Conservation (phyloP, 192 early-diverging fungal species). For the Coemansia sp. region DNA sequence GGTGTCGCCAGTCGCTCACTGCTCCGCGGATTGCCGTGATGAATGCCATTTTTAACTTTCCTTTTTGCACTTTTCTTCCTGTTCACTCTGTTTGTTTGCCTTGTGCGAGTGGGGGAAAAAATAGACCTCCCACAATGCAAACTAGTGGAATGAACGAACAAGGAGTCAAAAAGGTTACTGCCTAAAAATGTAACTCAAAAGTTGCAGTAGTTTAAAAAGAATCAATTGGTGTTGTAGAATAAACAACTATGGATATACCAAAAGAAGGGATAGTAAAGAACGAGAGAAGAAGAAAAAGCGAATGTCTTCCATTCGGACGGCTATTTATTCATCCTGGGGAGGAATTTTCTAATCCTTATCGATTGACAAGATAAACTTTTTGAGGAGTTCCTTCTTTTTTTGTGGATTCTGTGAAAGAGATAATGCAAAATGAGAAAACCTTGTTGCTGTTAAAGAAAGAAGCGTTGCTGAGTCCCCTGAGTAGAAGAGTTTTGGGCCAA, state of each 20-base stretch:
- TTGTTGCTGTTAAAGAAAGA: too few relatives aligned
- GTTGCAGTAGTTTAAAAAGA: constrained; percentile 54
- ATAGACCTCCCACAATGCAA: too few relatives aligned
- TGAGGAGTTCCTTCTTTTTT: too few relatives aligned
- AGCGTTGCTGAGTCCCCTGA: too few relatives aligned
- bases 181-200: constrained; percentile 54
- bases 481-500: too few relatives aligned
- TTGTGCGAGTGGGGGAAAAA: neutral
- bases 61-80: neutral
- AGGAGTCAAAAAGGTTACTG: constrained; percentile 27
- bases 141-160: too few relatives aligned
- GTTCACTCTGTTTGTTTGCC: neutral
- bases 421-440: too few relatives aligned
- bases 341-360: too few relatives aligned
- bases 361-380: too few relatives aligned
- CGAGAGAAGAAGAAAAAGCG: constrained; percentile 8
- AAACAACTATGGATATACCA: neutral
- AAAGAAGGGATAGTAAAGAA: neutral
- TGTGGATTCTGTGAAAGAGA: too few relatives aligned
- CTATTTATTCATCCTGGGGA: too few relatives aligned
- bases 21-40: neutral
- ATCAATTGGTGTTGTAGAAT: neutral
- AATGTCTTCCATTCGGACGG: neutral
- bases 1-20: constrained; percentile 45
- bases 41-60: constrained; percentile 51